Percentiles rank a stretch among this genome's conserved stretches.
Conservation (phyloP, 202 grass and related monocot species). For the Dendrocalamus latiflorus region DNA sequence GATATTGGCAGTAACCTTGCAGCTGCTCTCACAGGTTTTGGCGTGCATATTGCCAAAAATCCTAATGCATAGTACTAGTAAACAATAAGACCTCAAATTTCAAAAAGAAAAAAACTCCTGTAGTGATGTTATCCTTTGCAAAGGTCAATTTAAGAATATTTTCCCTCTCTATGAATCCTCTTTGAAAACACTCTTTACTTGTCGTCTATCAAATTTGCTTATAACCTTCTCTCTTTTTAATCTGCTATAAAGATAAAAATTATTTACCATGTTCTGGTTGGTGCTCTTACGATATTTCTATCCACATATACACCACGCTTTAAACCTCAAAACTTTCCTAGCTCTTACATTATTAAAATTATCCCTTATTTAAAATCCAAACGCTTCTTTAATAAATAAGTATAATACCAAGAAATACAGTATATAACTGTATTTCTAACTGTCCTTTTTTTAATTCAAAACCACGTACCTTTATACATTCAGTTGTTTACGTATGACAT, state of each 20-base stretch:
- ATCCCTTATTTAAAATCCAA: too few species aligned
- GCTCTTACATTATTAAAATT: background rate
- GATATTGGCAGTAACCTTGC: background rate
- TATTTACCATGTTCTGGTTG: background rate
- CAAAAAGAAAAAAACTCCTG: background rate
- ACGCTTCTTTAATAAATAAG: background rate
- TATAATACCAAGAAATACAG: background rate
- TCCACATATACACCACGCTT: background rate
- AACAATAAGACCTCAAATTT: background rate
- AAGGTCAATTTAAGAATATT: background rate
- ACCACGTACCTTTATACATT: background rate
- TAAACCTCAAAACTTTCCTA: background rate
- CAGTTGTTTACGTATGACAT: background rate
- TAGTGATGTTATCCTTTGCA: background rate
- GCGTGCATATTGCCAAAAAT: too few species aligned
- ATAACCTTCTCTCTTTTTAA: background rate
- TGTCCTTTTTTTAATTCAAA: background rate
- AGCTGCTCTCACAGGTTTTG: too few species aligned
- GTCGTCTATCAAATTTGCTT: conserved; percentile 21
- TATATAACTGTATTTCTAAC: background rate
- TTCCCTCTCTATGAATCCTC: background rate
- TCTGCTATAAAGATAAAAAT: background rate
- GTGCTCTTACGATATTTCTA: background rate
- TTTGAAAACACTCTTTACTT: background rate
- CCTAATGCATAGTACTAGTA: background rate